Conservation (phyloP, 345 rosid genomes). For the Heritiera fomes region DNA sequence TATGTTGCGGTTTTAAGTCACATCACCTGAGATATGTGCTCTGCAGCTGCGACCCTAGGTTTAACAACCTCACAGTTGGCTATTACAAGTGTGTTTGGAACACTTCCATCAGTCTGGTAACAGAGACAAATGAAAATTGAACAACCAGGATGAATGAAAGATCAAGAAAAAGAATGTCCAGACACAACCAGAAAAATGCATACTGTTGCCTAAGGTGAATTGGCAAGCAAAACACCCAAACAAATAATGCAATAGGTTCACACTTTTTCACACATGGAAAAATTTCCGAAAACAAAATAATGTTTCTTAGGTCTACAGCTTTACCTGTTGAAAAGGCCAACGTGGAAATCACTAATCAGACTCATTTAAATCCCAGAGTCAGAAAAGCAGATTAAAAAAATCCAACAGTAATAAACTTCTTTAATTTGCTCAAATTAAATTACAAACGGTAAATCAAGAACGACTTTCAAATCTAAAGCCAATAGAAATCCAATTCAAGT, state of each 20-base stretch:
- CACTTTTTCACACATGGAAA: not conserved
- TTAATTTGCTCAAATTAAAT: not conserved
- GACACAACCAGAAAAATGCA: no score
- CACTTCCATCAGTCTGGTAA: conserved; percentile 81
- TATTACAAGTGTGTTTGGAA: conserved; percentile 89
- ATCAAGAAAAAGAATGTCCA: no score
- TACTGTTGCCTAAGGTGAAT: no score
- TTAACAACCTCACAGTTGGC: conserved; percentile 83
- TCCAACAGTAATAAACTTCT: not conserved
- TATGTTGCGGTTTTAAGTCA: not conserved
- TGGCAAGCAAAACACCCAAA: no score
- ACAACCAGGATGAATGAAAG: conserved; percentile 11
- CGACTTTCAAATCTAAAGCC: not conserved
- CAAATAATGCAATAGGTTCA: not conserved
- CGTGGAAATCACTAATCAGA: not conserved
- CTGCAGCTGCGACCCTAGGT: conserved; percentile 83
- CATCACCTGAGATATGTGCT: conserved; percentile 74
- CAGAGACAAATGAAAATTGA: conserved; percentile 16
- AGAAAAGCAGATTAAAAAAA: not conserved
- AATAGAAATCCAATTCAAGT: not conserved
- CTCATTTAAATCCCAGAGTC: not conserved
- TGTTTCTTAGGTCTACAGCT: not conserved
- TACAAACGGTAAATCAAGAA: not conserved
- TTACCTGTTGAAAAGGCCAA: not conserved
- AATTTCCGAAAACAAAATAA: not conserved